Conservation (phyloP, 306 rosid genomes). For the Vigna unguiculata region DNA sequence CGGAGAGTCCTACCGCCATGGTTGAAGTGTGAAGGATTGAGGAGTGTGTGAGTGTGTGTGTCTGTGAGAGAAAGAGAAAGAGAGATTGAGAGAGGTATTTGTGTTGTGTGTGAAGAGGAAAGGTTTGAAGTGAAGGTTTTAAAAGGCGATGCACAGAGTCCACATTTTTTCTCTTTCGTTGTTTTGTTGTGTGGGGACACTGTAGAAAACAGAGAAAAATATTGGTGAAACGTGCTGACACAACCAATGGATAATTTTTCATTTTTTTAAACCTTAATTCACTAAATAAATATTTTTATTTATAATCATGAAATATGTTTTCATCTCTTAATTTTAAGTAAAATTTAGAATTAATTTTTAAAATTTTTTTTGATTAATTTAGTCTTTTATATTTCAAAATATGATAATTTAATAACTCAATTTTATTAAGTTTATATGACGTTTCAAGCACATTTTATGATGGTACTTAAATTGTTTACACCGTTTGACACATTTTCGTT, state of each 20-base stretch:
- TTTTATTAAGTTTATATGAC: too few relatives aligned
- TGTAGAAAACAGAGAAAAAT: not conserved
- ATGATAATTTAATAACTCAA: too few relatives aligned
- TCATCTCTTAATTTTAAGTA: too few relatives aligned
- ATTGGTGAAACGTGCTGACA: not conserved
- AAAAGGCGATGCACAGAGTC: slow-evolving; percentile 24
- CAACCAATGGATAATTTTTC: not conserved
- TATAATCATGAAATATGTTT: too few relatives aligned
- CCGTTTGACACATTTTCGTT: too few relatives aligned
- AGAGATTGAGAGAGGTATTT: not conserved
- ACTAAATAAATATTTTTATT: too few relatives aligned
- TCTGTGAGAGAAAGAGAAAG: not conserved
- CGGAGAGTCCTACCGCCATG: slow-evolving; percentile 81
- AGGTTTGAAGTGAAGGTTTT: slow-evolving; percentile 23
- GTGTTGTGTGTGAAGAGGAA: slow-evolving; percentile 4
- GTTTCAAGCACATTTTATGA: too few relatives aligned
- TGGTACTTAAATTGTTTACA: too few relatives aligned
- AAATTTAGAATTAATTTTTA: too few relatives aligned
- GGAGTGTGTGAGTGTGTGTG: not conserved
- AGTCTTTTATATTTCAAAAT: too few relatives aligned
- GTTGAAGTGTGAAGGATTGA: slow-evolving; percentile 5
- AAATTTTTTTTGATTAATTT: too few relatives aligned
- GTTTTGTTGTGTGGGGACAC: not conserved
- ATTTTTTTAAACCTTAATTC: not conserved
- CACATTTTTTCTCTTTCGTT: slow-evolving; percentile 12